Percentiles rank a stretch among this genome's conserved stretches.
Conservation (phyloP, 2,329 filamentous ascomycete genomes). For the Colletotrichum sp. region DNA sequence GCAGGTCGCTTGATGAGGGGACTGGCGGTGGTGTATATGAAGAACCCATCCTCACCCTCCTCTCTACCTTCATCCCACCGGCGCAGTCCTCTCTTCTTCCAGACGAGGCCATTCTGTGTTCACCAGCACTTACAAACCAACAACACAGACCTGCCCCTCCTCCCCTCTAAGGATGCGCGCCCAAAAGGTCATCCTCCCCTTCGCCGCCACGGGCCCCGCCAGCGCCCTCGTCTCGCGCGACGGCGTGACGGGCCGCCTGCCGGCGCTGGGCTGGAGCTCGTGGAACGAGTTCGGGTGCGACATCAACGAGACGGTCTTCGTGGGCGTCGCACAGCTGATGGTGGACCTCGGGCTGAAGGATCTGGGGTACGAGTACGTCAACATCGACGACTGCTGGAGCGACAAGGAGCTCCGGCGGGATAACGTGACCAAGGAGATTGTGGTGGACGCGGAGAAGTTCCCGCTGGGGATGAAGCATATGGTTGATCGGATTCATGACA, state of each 20-base stretch:
- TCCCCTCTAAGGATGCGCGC: not conserved
- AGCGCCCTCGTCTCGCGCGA: slow-evolving; percentile 20
- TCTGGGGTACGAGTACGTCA: slow-evolving; percentile 62
- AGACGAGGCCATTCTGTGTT: not conserved
- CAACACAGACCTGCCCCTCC: not conserved
- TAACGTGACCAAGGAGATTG: slow-evolving; percentile 44
- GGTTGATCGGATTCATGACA: slow-evolving; percentile 56
- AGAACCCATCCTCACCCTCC: not conserved
- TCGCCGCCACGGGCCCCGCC: not conserved
- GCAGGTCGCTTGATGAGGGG: not conserved
- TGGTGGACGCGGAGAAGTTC: slow-evolving; percentile 56
- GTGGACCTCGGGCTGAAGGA: slow-evolving; percentile 55
- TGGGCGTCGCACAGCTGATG: slow-evolving; percentile 51
- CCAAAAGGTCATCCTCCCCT: not conserved
- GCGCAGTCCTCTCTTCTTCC: not conserved
- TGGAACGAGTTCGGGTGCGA: slow-evolving; percentile 60
- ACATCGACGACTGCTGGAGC: slow-evolving; percentile 69
- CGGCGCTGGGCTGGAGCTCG: slow-evolving; percentile 53
- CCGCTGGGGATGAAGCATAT: slow-evolving; percentile 62
- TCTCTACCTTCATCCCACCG: not conserved
- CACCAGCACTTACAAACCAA: not conserved
- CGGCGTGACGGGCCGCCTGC: slow-evolving; percentile 30
- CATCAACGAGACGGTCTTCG: slow-evolving; percentile 54
- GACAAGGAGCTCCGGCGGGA: slow-evolving; percentile 44
- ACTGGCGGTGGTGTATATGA: not conserved